These are phyloP conservation scores for Colletotrichum truncatum DNA, from an alignment of 2,329 filamentous ascomycete species.

Conservation along the genomic window DNA sequence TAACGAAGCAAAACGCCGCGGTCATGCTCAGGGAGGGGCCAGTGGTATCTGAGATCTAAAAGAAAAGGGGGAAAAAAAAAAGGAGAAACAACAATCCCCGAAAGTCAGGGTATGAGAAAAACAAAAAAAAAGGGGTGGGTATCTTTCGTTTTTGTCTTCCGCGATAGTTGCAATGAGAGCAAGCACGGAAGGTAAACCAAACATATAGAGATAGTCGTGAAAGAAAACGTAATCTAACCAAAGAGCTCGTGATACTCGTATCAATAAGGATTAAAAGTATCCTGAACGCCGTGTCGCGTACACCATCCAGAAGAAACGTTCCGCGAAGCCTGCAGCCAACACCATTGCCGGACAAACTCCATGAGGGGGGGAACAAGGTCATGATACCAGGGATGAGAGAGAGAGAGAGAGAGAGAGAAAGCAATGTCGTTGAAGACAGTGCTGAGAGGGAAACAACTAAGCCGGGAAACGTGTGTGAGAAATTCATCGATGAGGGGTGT, in stretches of 20 bases:
- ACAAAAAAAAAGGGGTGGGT: constrained; percentile 10
- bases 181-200: not conserved
- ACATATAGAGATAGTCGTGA: constrained; percentile 2
- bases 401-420: too few relatives aligned
- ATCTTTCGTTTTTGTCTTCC: constrained; percentile 20
- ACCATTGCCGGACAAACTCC: not conserved
- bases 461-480: not conserved
- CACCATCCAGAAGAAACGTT: not conserved
- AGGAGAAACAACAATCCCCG: too few relatives aligned
- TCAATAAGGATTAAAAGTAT: not conserved
- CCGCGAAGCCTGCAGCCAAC: not conserved
- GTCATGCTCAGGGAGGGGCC: not conserved
- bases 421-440: too few relatives aligned
- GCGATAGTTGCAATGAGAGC: not conserved
- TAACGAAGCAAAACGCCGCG: not conserved
- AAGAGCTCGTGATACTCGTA: not conserved
- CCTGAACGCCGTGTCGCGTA: not conserved
- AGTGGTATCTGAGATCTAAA: constrained; percentile 23
- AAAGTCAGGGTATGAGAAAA: too few relatives aligned
- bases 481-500: not conserved
- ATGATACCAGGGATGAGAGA: not conserved
- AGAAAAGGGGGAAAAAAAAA: not conserved
- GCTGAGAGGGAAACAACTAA: not conserved
- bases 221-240: not conserved
- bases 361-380: not conserved